Evolutionary conservation across 495 filamentous ascomycete genomes (phyloP).

Genomic region (Parathielavia hyrcaniae): DNA sequence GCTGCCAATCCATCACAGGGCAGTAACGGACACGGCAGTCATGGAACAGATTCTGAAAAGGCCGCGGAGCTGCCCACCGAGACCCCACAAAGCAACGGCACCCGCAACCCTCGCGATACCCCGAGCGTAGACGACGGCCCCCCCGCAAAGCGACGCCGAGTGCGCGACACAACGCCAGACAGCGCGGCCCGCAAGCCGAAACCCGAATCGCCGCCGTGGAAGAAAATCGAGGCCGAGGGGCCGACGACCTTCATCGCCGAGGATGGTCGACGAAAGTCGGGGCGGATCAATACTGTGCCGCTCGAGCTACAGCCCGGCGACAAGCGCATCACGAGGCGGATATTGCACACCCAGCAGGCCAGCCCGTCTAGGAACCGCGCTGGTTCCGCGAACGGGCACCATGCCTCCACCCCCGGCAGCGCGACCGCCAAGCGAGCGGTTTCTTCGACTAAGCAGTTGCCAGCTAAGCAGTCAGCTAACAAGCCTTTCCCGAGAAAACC

Average conservation of each 20-base stretch:
- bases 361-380: slow-evolving; percentile 22
- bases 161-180: slow-evolving; percentile 42
- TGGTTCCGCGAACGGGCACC: slow-evolving; percentile 20
- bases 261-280: slow-evolving; percentile 80
- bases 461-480: slow-evolving; percentile 15
- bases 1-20: not conserved
- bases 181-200: slow-evolving; percentile 39
- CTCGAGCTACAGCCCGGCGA: slow-evolving; percentile 59
- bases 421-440: slow-evolving; percentile 17
- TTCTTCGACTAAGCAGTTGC: slow-evolving; percentile 19
- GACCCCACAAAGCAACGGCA: slow-evolving; percentile 23
- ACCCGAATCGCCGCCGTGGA: slow-evolving; percentile 82
- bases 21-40: slow-evolving; percentile 6
- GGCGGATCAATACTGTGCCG: slow-evolving; percentile 70
- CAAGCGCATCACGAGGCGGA: slow-evolving; percentile 50
- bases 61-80: slow-evolving; percentile 1
- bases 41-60: not conserved
- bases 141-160: slow-evolving; percentile 68
- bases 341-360: slow-evolving; percentile 32
- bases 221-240: slow-evolving; percentile 76
- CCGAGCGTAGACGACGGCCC: slow-evolving; percentile 40
- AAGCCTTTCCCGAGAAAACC: slow-evolving; percentile 23
- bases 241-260: slow-evolving; percentile 70
- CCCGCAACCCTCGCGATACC: slow-evolving; percentile 11
- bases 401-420: slow-evolving; percentile 14